phyloP scores from a whole-genome alignment of 1,139 yeast species.

The Barnettozyma hawaiiensis region DNA sequence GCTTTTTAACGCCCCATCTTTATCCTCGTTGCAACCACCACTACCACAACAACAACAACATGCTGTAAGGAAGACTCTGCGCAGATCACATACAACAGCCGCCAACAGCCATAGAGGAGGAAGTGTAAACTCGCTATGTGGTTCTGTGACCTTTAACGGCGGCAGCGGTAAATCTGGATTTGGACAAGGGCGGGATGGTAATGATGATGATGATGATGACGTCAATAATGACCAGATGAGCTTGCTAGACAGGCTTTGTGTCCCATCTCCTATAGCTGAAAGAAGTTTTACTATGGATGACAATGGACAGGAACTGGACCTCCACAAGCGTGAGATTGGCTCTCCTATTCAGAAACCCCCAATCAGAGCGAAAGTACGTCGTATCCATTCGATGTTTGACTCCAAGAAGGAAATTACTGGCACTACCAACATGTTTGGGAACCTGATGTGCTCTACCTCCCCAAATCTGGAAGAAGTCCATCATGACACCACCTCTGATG shows the following conservation, averaged over 20 bases:
- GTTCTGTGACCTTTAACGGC: slow-evolving; percentile 16
- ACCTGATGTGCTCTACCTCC: slow-evolving; percentile 19
- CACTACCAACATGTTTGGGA: slow-evolving; percentile 25
- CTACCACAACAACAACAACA: too few species aligned
- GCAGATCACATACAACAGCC: slow-evolving; percentile 21
- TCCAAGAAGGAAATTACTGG: slow-evolving; percentile 34
- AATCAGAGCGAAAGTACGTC: slow-evolving; percentile 38
- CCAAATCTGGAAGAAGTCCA: slow-evolving; percentile 10
- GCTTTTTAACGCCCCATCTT: not conserved
- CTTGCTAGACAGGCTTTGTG: slow-evolving; percentile 23
- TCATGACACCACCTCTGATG: slow-evolving; percentile 2
- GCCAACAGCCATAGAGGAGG: slow-evolving; percentile 11
- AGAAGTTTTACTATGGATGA: slow-evolving; percentile 8
- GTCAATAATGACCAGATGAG: slow-evolving; percentile 14
- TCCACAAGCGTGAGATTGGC: slow-evolving; percentile 27
- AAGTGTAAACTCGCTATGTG: slow-evolving; percentile 17
- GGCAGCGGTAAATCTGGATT: slow-evolving; percentile 8
- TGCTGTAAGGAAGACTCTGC: slow-evolving; percentile 14
- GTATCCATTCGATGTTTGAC: slow-evolving; percentile 67
- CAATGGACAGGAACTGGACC: slow-evolving; percentile 8
- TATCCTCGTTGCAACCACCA: slow-evolving; percentile 6
- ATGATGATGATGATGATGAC: slow-evolving; percentile 10
- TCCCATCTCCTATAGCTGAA: slow-evolving; percentile 26
- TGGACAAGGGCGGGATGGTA: too few species aligned
- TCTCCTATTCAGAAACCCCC: slow-evolving; percentile 29